Conservation (phyloP, 371 early-diverging fungal species). For the Rhizopus arrhizus region DNA sequence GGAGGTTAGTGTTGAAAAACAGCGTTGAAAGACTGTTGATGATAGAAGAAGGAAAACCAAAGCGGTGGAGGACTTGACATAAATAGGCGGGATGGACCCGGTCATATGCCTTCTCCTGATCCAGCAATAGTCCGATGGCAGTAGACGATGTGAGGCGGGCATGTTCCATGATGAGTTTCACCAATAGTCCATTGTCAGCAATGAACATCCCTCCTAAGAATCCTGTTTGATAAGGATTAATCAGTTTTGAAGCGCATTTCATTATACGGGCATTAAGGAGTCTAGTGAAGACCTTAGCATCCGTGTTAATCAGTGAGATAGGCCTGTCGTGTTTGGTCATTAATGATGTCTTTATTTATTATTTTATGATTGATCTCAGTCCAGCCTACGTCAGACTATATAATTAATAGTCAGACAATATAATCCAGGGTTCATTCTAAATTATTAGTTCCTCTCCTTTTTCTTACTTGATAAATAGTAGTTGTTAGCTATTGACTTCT, state of each 20-base stretch:
- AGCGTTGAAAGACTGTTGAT: slow-evolving; percentile 3
- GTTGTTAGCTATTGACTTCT: too few species aligned
- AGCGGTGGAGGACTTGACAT: background rate
- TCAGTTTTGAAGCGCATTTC: background rate
- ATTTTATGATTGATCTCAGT: too few species aligned
- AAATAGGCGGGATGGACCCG: slow-evolving; percentile 29
- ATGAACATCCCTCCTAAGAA: slow-evolving; percentile 14
- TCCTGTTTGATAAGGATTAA: slow-evolving; percentile 13
- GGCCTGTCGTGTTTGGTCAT: too few species aligned
- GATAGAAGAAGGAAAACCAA: slow-evolving; percentile 7
- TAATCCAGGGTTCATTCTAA: too few species aligned
- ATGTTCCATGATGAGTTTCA: slow-evolving; percentile 3
- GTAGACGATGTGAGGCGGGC: background rate
- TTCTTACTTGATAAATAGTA: too few species aligned
- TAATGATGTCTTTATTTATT: too few species aligned
- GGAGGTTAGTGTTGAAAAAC: slow-evolving; percentile 5
- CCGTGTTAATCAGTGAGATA: slow-evolving; percentile 29
- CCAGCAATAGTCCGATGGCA: slow-evolving; percentile 11
- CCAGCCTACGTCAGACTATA: too few species aligned
- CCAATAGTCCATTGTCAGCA: slow-evolving; percentile 10
- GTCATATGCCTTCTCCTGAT: slow-evolving; percentile 9
- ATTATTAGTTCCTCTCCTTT: too few species aligned
- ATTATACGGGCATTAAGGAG: slow-evolving; percentile 1
- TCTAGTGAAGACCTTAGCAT: slow-evolving; percentile 10
- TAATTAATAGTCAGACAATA: too few species aligned